A percentile compares a stretch with the other conserved stretches of the same genome.
Conservation (phyloP, 1,284 basidiomycete species). For the Phenoliferia sp. region DNA sequence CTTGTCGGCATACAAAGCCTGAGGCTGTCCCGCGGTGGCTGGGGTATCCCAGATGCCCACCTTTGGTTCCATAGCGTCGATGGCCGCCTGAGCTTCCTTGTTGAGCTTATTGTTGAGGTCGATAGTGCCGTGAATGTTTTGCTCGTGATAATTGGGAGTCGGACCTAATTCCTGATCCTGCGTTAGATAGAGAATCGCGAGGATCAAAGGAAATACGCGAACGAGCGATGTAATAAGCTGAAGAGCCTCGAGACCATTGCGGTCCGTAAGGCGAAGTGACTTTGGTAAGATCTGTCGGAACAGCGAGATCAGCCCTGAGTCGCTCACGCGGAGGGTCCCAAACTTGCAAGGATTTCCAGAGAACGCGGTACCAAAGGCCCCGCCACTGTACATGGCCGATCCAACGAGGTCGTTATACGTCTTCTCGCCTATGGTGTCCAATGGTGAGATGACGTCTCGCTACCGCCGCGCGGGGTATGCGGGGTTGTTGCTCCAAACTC, state of each 20-base stretch:
- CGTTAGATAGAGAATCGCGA: no score
- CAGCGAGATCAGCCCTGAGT: no score
- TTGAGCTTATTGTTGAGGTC: background rate
- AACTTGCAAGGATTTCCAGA: background rate
- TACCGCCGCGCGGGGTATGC: no score
- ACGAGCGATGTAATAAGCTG: background rate
- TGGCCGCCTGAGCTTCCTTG: background rate
- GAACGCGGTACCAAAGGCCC: background rate
- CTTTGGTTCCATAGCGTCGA: background rate
- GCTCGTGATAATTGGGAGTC: background rate
- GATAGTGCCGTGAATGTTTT: background rate
- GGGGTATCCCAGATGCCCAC: background rate
- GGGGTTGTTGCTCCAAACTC: no score
- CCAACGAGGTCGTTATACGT: background rate
- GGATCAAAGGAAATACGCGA: no score
- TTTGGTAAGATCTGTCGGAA: no score
- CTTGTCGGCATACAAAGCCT: background rate
- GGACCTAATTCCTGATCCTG: no score
- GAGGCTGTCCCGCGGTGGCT: background rate
- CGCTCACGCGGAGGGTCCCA: no score
- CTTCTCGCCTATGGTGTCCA: background rate
- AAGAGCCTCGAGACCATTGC: background rate
- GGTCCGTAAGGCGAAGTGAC: background rate
- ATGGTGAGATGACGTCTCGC: background rate
- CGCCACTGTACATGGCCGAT: background rate